These are phyloP conservation scores for Scalesia atractyloides DNA, from an alignment of 129 eudicot species.

Conservation along the genomic window DNA sequence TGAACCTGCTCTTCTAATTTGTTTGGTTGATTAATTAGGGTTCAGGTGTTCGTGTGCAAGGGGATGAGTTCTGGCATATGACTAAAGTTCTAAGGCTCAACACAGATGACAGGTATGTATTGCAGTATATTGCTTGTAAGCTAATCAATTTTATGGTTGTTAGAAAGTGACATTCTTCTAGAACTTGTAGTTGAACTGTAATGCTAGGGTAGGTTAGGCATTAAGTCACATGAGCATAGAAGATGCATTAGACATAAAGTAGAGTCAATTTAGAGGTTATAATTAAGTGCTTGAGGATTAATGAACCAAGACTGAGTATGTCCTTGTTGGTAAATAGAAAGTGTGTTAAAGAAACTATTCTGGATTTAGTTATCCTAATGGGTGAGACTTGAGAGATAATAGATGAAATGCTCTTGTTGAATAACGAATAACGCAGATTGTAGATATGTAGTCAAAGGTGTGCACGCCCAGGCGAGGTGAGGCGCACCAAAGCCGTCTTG, in stretches of 20 bases:
- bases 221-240: neutral
- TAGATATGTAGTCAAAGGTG: too few species aligned
- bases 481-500: too few species aligned
- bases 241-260: neutral
- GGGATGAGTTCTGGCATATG: constrained; percentile 99
- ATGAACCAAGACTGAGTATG: neutral
- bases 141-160: constrained; percentile 12
- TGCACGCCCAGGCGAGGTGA: too few species aligned
- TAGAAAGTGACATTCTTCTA: neutral
- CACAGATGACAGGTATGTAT: constrained; percentile 65
- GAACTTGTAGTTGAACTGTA: constrained; percentile 17
- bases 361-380: neutral
- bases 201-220: constrained; percentile 9
- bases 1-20: neutral
- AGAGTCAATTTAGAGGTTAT: constrained; percentile 3
- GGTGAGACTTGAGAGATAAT: neutral
- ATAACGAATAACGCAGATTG: neutral
- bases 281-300: neutral
- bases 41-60: constrained; percentile 64
- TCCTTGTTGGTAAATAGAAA: neutral
- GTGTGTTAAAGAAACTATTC: neutral
- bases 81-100: constrained; percentile 78
- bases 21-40: constrained; percentile 52
- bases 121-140: neutral
- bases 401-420: neutral